phyloP scores from a whole-genome alignment of 257 asterid genomes.

The Fraxinus cuspidata region DNA sequence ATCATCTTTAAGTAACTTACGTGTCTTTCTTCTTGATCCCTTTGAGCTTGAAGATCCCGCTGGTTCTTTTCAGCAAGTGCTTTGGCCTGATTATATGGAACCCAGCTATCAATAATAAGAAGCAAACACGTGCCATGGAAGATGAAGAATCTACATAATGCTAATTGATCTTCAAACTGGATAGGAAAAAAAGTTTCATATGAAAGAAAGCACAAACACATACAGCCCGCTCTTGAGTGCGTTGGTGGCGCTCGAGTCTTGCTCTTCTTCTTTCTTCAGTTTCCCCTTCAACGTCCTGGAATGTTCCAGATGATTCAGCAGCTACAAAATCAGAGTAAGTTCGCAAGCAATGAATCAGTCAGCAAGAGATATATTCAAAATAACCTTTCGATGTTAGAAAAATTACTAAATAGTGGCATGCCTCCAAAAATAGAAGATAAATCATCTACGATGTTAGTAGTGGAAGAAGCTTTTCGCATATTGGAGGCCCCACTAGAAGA shows the following conservation, averaged over 20 bases:
- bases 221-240: slow-evolving; percentile 98
- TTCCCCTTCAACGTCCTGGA: slow-evolving; percentile 95
- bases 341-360: slow-evolving; percentile 32
- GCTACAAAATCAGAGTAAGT: slow-evolving; percentile 43
- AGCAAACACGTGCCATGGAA: slow-evolving; percentile 14
- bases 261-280: slow-evolving; percentile 95
- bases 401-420: slow-evolving; percentile 28
- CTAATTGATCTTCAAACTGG: slow-evolving; percentile 19
- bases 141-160: slow-evolving; percentile 17
- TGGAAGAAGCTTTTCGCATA: slow-evolving; percentile 73
- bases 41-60: slow-evolving; percentile 88
- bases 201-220: slow-evolving; percentile 26
- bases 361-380: slow-evolving; percentile 26
- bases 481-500: slow-evolving; percentile 64
- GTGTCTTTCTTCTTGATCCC: slow-evolving; percentile 97
- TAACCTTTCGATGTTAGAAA: slow-evolving; percentile 14
- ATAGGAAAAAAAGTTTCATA: slow-evolving; percentile 18
- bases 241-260: slow-evolving; percentile 88
- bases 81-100: slow-evolving; percentile 65
- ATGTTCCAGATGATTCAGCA: slow-evolving; percentile 72
- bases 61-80: slow-evolving; percentile 98
- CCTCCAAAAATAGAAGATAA: slow-evolving; percentile 94
- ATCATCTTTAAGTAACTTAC: slow-evolving; percentile 53
- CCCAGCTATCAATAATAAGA: slow-evolving; percentile 19
- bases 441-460: slow-evolving; percentile 83